Base-by-base conservation (phyloP, 768 basidiomycete species). In the Pisolithus sp. region DNA sequence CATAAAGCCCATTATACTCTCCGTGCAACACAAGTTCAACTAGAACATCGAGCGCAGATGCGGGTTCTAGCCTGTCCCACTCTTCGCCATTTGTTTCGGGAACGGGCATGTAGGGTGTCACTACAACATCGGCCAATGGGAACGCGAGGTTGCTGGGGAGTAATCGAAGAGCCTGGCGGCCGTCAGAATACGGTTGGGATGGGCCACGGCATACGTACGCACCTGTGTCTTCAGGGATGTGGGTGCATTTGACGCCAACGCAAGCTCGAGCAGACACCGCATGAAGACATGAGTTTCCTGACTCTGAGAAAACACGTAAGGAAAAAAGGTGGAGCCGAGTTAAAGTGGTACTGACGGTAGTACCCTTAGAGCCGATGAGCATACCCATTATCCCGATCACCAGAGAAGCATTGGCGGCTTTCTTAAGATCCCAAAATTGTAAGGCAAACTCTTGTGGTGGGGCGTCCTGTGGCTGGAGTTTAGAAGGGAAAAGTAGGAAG, bases 341-440 rank as follows among this genome's bases (percentile, higher is more conserved):
- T 8, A 44, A 1, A 48, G 36, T 43, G 43, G 26, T 23, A 75
- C 83, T 61, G 58, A 86, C 84, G 58, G 73, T 75, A 59, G 75
- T 72, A 48, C 83, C 83, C 63, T 88, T 87, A 38, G 79, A 79
- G n/a, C 78, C 76, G 31, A 93, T 76, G 8, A 98, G 79, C 75
- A 94, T 88, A 3, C 91, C 85, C 58, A 97, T 82, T 53, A 96
- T 81, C 18, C 83, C 83, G 3, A 98, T 72, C 7, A 91, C 81
- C n/a, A 93, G 70, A 0, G 79, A 76, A 1, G 85, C 82, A 62
- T 96, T 97, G 21, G 78, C 69, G n/a, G 78, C 70, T 68, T 98
- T 99, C 66, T 93, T 89, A 39, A 83, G 78, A 57, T 94, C 91
- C 96, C 96, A 99, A 68, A 93, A 93, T 65, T 99, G 96, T 42